Conservation (phyloP, 441 rosid species). For the Omphalea diandra region DNA sequence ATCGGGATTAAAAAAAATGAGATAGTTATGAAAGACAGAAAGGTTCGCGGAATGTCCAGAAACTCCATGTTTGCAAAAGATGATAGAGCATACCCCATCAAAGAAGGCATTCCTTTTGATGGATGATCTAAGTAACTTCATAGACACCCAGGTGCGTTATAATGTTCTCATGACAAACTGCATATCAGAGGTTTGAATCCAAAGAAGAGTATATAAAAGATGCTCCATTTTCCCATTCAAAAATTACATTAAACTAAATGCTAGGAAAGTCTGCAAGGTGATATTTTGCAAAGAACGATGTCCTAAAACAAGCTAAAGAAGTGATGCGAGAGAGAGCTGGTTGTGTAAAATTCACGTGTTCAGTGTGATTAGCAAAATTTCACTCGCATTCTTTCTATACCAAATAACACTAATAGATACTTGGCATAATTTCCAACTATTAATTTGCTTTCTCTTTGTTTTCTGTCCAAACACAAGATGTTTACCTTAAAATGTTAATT, state of each 20-base stretch:
- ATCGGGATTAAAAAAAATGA: constrained; percentile 18
- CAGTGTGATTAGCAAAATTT: not conserved
- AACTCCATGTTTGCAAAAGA: not conserved
- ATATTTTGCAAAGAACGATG: too few relatives aligned
- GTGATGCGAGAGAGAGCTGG: too few relatives aligned
- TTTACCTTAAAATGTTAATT: too few relatives aligned
- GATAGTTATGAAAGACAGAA: constrained; percentile 9
- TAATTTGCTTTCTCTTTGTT: not conserved
- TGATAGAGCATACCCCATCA: constrained; percentile 59
- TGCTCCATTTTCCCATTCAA: too few relatives aligned
- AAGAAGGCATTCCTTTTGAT: constrained; percentile 48
- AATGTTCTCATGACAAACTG: constrained; percentile 46
- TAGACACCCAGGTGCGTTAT: constrained; percentile 45
- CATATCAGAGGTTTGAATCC: too few relatives aligned
- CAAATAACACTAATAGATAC: not conserved
- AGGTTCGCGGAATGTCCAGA: not conserved
- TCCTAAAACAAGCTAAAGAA: too few relatives aligned
- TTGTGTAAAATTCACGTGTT: constrained; percentile 8
- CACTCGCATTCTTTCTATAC: too few relatives aligned
- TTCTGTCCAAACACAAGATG: not conserved
- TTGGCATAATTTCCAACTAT: not conserved
- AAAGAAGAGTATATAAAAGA: too few relatives aligned
- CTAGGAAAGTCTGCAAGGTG: too few relatives aligned
- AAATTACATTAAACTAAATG: too few relatives aligned
- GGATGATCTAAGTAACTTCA: constrained; percentile 66